phyloP scores from a whole-genome alignment of 192 early-diverging fungal species.

The Backusella morwellensis region DNA sequence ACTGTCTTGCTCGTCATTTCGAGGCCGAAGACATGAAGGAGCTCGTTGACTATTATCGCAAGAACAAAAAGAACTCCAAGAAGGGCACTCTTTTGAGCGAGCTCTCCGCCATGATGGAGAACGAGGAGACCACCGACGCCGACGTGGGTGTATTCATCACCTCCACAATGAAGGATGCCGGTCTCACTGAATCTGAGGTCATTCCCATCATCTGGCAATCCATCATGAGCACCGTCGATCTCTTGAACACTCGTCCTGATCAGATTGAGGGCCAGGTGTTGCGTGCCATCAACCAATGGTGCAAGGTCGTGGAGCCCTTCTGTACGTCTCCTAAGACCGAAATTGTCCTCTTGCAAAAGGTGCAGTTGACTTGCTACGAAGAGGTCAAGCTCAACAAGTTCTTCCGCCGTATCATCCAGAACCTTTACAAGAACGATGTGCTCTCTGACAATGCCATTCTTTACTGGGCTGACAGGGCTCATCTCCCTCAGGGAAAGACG shows the following conservation, averaged over 20 bases:
- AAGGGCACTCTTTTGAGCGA: constrained; percentile 65
- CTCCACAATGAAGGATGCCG: constrained; percentile 59
- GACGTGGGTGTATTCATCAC: constrained; percentile 67
- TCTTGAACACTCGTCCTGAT: constrained; percentile 72
- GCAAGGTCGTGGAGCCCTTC: constrained; percentile 73
- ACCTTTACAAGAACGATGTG: constrained; percentile 89
- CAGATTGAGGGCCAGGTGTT: constrained; percentile 77
- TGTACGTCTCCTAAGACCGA: constrained; percentile 81
- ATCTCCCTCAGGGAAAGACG: constrained; percentile 82
- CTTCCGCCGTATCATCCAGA: constrained; percentile 79
- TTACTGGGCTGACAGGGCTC: constrained; percentile 94
- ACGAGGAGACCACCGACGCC: constrained; percentile 36
- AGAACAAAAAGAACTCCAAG: constrained; percentile 61
- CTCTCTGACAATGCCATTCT: constrained; percentile 89
- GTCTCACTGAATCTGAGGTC: constrained; percentile 76
- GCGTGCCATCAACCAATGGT: constrained; percentile 64
- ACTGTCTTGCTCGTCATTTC: constrained; percentile 89
- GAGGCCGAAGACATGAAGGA: constrained; percentile 90
- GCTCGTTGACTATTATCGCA: constrained; percentile 78
- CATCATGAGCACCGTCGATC: constrained; percentile 77
- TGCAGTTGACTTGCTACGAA: constrained; percentile 86
- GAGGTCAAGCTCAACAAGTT: constrained; percentile 87
- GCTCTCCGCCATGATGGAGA: constrained; percentile 53
- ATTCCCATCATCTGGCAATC: constrained; percentile 81
- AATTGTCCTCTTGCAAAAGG: constrained; percentile 78